phyloP scores from a whole-genome alignment of 805 yeast genomes.

The Pichia exigua region DNA sequence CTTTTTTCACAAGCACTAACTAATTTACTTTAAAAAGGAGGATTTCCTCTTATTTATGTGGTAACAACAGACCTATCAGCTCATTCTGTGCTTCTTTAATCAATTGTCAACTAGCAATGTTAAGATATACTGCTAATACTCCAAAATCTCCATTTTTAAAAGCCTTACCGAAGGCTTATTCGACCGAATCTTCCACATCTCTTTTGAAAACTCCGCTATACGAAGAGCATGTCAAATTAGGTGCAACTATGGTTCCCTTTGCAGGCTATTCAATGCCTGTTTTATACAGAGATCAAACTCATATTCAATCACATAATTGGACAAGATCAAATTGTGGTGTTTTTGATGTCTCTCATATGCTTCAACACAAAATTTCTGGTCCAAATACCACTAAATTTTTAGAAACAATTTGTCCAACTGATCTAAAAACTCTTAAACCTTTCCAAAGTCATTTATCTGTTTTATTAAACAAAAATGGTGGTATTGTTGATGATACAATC shows the following conservation, averaged over 20 bases:
- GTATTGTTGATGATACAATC: slow-evolving; percentile 90
- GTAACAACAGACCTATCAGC: background rate
- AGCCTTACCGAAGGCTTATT: slow-evolving; percentile 8
- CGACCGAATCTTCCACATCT: slow-evolving; percentile 25
- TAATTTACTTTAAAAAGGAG: background rate
- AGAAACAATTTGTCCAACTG: slow-evolving; percentile 84
- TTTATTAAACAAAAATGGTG: slow-evolving; percentile 59
- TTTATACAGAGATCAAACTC: slow-evolving; percentile 73
- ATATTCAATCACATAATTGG: slow-evolving; percentile 92
- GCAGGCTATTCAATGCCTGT: slow-evolving; percentile 98
- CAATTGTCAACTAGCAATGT: background rate
- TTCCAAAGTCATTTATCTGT: slow-evolving; percentile 72
- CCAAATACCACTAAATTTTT: slow-evolving; percentile 57
- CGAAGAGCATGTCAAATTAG: slow-evolving; percentile 67
- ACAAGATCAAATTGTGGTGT: slow-evolving; percentile 81
- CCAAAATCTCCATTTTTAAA: background rate
- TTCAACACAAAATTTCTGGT: slow-evolving; percentile 79
- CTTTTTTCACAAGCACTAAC: background rate
- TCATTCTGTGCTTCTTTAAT: background rate
- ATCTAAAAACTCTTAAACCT: slow-evolving; percentile 47
- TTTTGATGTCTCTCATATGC: slow-evolving; percentile 96
- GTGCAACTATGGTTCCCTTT: slow-evolving; percentile 90
- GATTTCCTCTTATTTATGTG: background rate
- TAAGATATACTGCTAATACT: background rate
- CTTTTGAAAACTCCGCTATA: slow-evolving; percentile 65